Evolutionary conservation across 352 stramenopile genomes (phyloP).

Genomic region (Globisporangium recalcitrans): DNA sequence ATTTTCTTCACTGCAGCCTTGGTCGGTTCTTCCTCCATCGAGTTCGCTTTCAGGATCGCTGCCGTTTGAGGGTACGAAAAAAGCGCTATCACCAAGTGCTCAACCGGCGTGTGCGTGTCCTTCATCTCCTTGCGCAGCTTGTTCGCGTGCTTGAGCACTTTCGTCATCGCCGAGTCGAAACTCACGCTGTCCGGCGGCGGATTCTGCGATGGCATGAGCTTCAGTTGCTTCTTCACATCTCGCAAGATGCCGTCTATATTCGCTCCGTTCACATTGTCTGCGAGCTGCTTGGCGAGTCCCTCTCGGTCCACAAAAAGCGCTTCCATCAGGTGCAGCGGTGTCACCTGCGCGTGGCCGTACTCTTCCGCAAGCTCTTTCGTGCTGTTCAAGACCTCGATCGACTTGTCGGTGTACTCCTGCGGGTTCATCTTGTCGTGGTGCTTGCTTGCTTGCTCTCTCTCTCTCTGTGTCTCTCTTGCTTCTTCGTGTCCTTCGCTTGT

Average conservation of each 20-base stretch:
- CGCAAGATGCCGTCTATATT: constrained; percentile 44
- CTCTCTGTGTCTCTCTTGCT: background rate
- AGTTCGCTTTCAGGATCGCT: constrained; percentile 56
- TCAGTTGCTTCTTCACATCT: constrained; percentile 45
- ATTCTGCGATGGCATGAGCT: constrained; percentile 66
- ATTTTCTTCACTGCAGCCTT: constrained; percentile 60
- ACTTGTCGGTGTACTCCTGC: constrained; percentile 81
- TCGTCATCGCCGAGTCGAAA: constrained; percentile 58
- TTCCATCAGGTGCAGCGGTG: constrained; percentile 60
- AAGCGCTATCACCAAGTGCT: constrained; percentile 72
- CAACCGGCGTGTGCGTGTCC: constrained; percentile 70
- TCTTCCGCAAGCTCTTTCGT: constrained; percentile 56
- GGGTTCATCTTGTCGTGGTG: constrained; percentile 47
- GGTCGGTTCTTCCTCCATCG: constrained; percentile 58
- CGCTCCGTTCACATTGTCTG: constrained; percentile 35
- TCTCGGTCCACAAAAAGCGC: constrained; percentile 67
- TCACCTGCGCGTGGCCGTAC: constrained; percentile 66
- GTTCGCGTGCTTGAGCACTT: constrained; percentile 77
- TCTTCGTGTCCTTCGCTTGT: background rate
- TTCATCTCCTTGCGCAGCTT: constrained; percentile 80
- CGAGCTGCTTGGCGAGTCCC: constrained; percentile 49
- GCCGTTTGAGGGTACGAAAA: constrained; percentile 55
- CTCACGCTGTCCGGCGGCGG: constrained; percentile 60
- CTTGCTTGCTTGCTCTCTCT: constrained; percentile 5
- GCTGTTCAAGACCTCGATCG: constrained; percentile 48